Base-by-base conservation (phyloP, 2,329 filamentous ascomycete species). In the Knufia fluminis region DNA sequence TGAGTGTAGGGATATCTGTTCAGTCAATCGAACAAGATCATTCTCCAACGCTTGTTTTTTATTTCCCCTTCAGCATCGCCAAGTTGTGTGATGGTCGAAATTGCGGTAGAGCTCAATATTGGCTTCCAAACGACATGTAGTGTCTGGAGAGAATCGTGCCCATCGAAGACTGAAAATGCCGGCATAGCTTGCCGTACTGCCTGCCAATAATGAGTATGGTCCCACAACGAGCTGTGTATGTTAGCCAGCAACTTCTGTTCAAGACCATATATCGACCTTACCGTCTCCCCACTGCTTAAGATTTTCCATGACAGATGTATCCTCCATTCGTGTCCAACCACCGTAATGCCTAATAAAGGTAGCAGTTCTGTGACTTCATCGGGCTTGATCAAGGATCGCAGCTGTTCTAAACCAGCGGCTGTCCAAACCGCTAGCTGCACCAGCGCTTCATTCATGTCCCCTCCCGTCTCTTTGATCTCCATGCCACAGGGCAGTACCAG, bases 401-500 rank as follows among this genome's bases (percentile, higher is more conserved):
- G 17, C 39, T 42, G 8, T 42, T 42, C 39, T 17, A 42, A 42
- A 22, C 39, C 39, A n/a, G 39, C 39, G 7, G 39, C 39, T 24
- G 22, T 42, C 39, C 39, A 42, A 24, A 42, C 39, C 22, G 39
- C 39, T 9, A 42, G 22, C n/a, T 42, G 39, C 8, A 42, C 4
- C 22, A 24, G 17, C 22, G 39, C 39, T 24, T 42, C 39, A n/a
- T 42, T 42, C 22, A 42, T 22, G 22, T 42, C 39, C 17, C 39
- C 39, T 42, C 39, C 39, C 39, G 19, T 42, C 39, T 42, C 39
- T 42, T 42, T 42, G 22, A 42, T 20, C 22, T 42, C 39, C 9
- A 42, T 42, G 39, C 39, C 39, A 42, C 39, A 20, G 22, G 17
- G 17, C 39, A 42, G 39, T 20, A 42, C 39, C 17, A 42, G 17